Evolutionary conservation across 73 alveolate species (phyloP), one percentile per base, ranked within the genome.

Genomic region (Symbiodinium natans): DNA sequence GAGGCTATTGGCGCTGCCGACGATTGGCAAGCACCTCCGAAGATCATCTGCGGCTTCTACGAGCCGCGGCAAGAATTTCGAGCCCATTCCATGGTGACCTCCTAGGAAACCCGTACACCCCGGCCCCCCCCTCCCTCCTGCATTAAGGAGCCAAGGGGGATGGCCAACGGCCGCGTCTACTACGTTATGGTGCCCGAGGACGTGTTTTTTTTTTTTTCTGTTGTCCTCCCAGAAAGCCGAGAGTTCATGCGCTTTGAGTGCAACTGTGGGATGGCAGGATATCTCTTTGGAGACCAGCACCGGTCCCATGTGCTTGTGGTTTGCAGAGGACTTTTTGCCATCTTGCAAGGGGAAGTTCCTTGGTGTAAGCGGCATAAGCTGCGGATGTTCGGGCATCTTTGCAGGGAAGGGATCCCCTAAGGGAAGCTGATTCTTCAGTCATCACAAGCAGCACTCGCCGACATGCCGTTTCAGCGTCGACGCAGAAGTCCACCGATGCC

Each of bases 281-380:
- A 88, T 88, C 43, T 88, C 95, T 4, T 19, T 88, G 85, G 95
- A 88, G 10, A 88, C 41, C 73, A 88, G 95, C 39, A 88, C 95
- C 41, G 95, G 95, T 82, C 95, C 95, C 33, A 88, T 88, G 95
- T 88, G 95, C 95, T 83, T 88, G 42, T 88, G 95, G 95, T 88
- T 88, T 63, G 95, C 95, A 56, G 95, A 88, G 95, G 95, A 88
- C 43, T 31, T 63, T 2, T 29, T 27, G 71, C n/a, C n/a, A n/a
- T n/a, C n/a, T n/a, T n/a, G n/a, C n/a, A n/a, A n/a, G n/a, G n/a
- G n/a, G n/a, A n/a, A n/a, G n/a, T n/a, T n/a, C n/a, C n/a, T n/a
- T n/a, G n/a, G n/a, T n/a, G n/a, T n/a, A n/a, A n/a, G n/a, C n/a
- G n/a, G n/a, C n/a, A n/a, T n/a, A n/a, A n/a, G n/a, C n/a, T n/a